Conservation (phyloP, 2,329 filamentous ascomycete genomes). For the Colletotrichum sp. region DNA sequence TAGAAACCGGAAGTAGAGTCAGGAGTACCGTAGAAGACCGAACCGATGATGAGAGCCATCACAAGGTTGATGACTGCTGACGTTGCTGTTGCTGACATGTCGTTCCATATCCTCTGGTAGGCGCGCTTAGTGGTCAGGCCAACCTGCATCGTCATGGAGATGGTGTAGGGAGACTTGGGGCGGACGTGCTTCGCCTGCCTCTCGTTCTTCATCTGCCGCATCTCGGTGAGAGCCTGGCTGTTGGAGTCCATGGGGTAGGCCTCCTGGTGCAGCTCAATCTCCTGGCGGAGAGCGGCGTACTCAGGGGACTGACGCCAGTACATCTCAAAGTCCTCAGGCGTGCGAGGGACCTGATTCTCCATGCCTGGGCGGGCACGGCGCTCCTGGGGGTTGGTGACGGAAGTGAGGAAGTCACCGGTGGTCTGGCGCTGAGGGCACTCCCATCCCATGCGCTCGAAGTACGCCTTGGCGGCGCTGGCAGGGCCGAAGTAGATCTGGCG, state of each 20-base stretch:
- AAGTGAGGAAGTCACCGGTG: constrained; percentile 73
- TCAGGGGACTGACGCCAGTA: constrained; percentile 52
- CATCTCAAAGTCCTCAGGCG: constrained; percentile 70
- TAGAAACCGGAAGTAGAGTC: constrained; percentile 57
- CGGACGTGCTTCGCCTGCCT: constrained; percentile 59
- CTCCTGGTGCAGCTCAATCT: constrained; percentile 56
- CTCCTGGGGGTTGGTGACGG: constrained; percentile 69
- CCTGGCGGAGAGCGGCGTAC: constrained; percentile 42
- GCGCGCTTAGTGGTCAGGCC: constrained; percentile 54
- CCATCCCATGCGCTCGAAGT: constrained; percentile 74
- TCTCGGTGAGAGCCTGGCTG: constrained; percentile 39
- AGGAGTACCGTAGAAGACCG: constrained; percentile 60
- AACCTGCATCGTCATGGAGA: constrained; percentile 60
- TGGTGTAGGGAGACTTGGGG: constrained; percentile 61
- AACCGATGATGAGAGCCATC: constrained; percentile 66
- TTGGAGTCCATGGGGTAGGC: constrained; percentile 47
- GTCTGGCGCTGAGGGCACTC: constrained; percentile 70
- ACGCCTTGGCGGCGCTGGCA: constrained; percentile 61
- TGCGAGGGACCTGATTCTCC: constrained; percentile 67
- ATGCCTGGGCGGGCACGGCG: constrained; percentile 60
- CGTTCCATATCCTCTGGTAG: constrained; percentile 57
- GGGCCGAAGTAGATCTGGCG: constrained; percentile 79
- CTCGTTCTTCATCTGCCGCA: constrained; percentile 53
- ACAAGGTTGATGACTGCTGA: constrained; percentile 53
- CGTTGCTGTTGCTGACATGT: constrained; percentile 52